Conservation (phyloP, 441 rosid genomes). For the Gossypium gossypioides region DNA sequence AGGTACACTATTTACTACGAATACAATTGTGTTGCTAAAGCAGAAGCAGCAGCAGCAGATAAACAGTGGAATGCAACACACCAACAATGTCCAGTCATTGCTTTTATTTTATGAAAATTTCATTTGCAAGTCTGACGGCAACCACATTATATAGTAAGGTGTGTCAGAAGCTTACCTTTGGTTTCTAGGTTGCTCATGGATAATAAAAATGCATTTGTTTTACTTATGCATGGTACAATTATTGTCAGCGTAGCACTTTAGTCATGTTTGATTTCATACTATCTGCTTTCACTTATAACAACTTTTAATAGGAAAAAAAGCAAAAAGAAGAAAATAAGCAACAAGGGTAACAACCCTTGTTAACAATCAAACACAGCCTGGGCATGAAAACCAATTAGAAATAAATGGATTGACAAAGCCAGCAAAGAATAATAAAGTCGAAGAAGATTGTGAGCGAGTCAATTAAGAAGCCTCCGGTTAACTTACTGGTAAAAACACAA, state of each 20-base stretch:
- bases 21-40: background rate
- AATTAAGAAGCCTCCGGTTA: background rate
- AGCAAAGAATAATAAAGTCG: background rate
- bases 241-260: background rate
- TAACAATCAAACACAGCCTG: background rate
- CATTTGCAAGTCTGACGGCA: background rate
- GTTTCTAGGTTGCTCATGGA: background rate
- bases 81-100: background rate
- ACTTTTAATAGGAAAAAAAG: background rate
- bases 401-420: background rate
- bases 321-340: background rate
- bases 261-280: slow-evolving; percentile 7
- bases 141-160: background rate
- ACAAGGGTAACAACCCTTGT: background rate
- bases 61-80: background rate
- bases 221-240: background rate
- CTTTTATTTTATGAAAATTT: background rate
- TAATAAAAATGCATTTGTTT: background rate
- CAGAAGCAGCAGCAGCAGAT: slow-evolving; percentile 2
- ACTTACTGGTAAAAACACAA: slow-evolving; percentile 66
- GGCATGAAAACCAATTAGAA: background rate
- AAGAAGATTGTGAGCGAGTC: background rate
- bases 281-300: background rate
- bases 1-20: background rate
- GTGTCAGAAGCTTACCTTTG: slow-evolving; percentile 6